A percentile compares a stretch with the other conserved stretches of the same genome.
phyloP scores from a whole-genome alignment of 768 basidiomycete species.

The Bullera alba region DNA sequence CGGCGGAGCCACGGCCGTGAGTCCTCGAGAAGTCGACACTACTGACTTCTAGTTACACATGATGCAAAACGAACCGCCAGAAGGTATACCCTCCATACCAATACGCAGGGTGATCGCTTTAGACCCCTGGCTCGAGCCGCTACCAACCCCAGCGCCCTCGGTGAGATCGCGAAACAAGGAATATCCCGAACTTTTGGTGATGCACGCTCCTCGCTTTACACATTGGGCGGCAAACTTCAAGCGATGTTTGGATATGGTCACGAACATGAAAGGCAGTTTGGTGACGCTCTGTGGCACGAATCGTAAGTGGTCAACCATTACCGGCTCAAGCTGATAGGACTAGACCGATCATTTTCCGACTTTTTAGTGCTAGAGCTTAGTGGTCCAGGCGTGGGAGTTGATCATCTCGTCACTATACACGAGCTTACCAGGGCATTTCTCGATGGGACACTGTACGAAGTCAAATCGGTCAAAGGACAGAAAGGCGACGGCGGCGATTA shows the following conservation, averaged over 20 bases:
- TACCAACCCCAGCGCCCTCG: slow-evolving; percentile 51
- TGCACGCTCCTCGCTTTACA: slow-evolving; percentile 72
- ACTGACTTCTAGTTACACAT: neutral
- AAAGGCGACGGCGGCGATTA: slow-evolving; percentile 24
- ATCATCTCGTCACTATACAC: slow-evolving; percentile 17
- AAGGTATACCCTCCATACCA: slow-evolving; percentile 49
- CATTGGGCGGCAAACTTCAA: slow-evolving; percentile 70
- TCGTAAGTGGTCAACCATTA: slow-evolving; percentile 39
- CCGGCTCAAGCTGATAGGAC: slow-evolving; percentile 1
- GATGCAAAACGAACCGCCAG: slow-evolving; percentile 17
- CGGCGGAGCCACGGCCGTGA: slow-evolving; percentile 54
- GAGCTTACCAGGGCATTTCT: slow-evolving; percentile 32
- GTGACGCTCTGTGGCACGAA: slow-evolving; percentile 28
- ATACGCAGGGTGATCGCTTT: slow-evolving; percentile 58
- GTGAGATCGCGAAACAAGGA: slow-evolving; percentile 1
- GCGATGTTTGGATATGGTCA: slow-evolving; percentile 54
- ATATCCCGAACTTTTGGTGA: slow-evolving; percentile 55
- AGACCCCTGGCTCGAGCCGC: slow-evolving; percentile 80
- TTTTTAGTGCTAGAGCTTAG: slow-evolving; percentile 35
- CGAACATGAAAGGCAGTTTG: slow-evolving; percentile 30
- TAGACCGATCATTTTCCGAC: slow-evolving; percentile 43
- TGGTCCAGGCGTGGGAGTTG: slow-evolving; percentile 6
- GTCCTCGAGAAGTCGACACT: slow-evolving; percentile 34
- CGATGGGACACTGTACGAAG: slow-evolving; percentile 6
- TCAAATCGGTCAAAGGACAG: slow-evolving; percentile 16